Base-by-base conservation (phyloP, 805 yeast genomes). In the Candida khao-thaluensis region DNA sequence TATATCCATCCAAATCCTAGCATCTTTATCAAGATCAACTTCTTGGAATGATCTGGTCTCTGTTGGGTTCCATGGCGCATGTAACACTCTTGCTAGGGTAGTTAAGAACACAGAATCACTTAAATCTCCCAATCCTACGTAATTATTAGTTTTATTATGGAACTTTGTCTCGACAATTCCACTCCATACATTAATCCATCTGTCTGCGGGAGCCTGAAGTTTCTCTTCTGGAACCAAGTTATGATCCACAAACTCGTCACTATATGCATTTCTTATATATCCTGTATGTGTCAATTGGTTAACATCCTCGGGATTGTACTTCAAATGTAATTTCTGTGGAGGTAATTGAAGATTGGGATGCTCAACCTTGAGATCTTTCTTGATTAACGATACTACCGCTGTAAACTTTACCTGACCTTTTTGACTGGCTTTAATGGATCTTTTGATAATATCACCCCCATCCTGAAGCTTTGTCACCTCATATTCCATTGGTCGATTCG, bases 361-460 rank as follows among this genome's bases (percentile, higher is more conserved):
- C 17, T 24, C 32, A 29, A 8, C 14, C 15, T 23, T 35, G 7
- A 23, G 4, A 11, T 43, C 49, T 34, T 44, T 39, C 31, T 43
- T 50, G 15, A 52, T 47, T 43, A 80, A 64, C 5, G 78, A 63
- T 10, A 80, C 66, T 30, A 73, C 64, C 2, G 84, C 76, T 3
- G 72, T 68, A 51, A 73, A 81, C 10, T 76, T 69, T 26, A 78
- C 50, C 23, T 62, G 59, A 9, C 71, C 79, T 17, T 68, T 55
- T 57, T 85, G 93, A 21, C 62, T 63, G 3, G 80, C 79, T 29
- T 62, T 60, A 4, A 85, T 76, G 30, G 75, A 73, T 32, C 81
- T 64, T 33, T 78, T 75, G 23, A 71, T 62, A 39, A 71, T 74
- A 38, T 72, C 72, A 30, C 68, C 74, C 7, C 81, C 82, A 29